Evolutionary conservation across 305 asterid genomes (phyloP).

Genomic region (Lippia alba): DNA sequence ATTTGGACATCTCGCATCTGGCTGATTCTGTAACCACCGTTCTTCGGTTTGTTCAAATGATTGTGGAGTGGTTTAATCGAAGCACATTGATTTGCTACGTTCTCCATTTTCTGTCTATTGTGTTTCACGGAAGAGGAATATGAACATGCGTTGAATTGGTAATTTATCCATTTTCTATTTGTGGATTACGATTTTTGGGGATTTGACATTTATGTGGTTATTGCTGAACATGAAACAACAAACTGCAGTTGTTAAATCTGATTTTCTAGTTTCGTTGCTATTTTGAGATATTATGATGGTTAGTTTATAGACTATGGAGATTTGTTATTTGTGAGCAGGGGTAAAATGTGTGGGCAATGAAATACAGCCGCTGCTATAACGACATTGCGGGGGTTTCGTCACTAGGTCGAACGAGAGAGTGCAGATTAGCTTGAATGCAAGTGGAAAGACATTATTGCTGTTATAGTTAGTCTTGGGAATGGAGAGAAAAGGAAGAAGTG

Average conservation of each 20-base stretch:
- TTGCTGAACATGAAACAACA: not conserved
- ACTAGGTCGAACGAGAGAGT: conserved; percentile 28
- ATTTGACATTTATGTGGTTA: not conserved
- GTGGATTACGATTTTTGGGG: not conserved
- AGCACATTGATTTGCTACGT: not conserved
- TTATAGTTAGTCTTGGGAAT: conserved; percentile 40
- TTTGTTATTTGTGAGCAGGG: not conserved
- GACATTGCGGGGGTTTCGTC: conserved; percentile 13
- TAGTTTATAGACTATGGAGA: not conserved
- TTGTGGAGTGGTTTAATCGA: not conserved
- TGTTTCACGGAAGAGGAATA: not conserved
- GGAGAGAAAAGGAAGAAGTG: conserved; percentile 51
- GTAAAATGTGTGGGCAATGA: not conserved
- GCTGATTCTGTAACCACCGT: not conserved
- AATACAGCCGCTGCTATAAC: not conserved
- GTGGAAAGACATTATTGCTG: conserved; percentile 20
- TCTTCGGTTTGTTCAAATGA: not conserved
- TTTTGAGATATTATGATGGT: not conserved
- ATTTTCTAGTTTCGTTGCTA: not conserved
- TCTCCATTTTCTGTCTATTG: not conserved
- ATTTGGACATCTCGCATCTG: not conserved
- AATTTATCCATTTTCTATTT: not conserved
- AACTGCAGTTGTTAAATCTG: not conserved
- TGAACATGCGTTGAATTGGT: not conserved
- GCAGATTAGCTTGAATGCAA: conserved; percentile 22